A percentile compares a stretch with the other conserved stretches of the same genome.
These are phyloP conservation scores for Trametes villosa DNA, from an alignment of 768 basidiomycete species.

Conservation along the genomic window DNA sequence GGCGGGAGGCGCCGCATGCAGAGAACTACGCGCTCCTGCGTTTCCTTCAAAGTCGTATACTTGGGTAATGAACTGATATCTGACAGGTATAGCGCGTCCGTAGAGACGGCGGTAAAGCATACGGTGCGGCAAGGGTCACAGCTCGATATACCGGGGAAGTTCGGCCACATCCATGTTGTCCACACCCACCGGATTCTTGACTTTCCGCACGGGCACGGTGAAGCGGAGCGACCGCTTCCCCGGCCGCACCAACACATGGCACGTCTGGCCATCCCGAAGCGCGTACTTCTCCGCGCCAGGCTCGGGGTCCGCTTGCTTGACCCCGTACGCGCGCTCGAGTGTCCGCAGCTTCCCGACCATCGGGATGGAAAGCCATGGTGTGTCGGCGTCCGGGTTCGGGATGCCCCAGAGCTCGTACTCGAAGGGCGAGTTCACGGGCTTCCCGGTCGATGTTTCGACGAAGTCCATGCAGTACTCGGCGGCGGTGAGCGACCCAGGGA, in stretches of 20 bases:
- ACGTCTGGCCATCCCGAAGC: slow-evolving; percentile 3
- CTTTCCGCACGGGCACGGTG: neutral
- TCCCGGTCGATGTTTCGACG: neutral
- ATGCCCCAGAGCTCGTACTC: neutral
- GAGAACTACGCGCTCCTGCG: too few relatives aligned
- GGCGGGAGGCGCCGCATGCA: too few relatives aligned
- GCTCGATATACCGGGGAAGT: neutral
- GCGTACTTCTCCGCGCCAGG: neutral
- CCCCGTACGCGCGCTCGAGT: neutral
- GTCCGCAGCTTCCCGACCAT: neutral
- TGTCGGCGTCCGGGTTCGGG: neutral
- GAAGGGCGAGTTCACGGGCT: slow-evolving; percentile 7
- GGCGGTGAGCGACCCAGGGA: neutral
- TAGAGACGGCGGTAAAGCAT: too few relatives aligned
- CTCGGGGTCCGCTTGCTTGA: neutral
- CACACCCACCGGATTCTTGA: neutral
- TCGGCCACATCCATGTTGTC: neutral
- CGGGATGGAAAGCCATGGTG: neutral
- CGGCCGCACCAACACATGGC: neutral
- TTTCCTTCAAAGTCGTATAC: too few relatives aligned
- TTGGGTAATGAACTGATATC: too few relatives aligned
- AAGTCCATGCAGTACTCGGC: slow-evolving; percentile 7
- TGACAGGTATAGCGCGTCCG: too few relatives aligned
- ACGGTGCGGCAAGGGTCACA: too few relatives aligned
- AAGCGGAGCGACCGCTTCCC: neutral